Evolutionary conservation across 1,139 yeast species (phyloP), one percentile per base, ranked within the genome.

Genomic region (Wickerhamomyces sp.): DNA sequence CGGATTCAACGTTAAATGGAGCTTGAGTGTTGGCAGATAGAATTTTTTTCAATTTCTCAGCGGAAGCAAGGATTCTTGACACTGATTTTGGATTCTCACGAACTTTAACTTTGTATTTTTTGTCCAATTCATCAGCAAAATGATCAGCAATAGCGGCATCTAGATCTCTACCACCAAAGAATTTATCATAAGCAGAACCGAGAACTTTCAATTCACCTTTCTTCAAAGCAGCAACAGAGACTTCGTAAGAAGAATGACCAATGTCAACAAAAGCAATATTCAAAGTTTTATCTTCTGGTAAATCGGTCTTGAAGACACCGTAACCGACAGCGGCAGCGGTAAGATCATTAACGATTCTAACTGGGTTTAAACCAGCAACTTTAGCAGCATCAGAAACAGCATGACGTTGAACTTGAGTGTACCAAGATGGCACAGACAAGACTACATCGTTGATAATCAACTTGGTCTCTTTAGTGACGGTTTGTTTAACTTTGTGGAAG

Each of bases 281-380:
- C 70, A 84, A 81, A 57, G 91, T 83, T 64, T 82, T 84, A 53
- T 84, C 94, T 64, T 87, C 96, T 63, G 95, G 91, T 52, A 91
- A 85, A 57, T 86, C 93, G 39, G 85, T 79, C 77, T 91, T 89
- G 81, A 91, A 91, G 44, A 91, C 96, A 72, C 98, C 98, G 70
- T 91, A 93, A 51, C 96, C 95, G 49, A 93, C 96, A 51, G 96
- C 97, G 41, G 98, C 98, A 44, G 98, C 97, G 41, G 98, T 89
- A 47, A 86, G 80, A 63, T 91, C 98, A 63, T 91, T 91, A 55
- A 91, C 95, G 50, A 91, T 80, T 75, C 98, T 84, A 44, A 91
- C 96, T 42, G 98, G 96, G 78, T 91, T 91, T 60, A 91, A 76
- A 45, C 96, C 96, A 44, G 98, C 97, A 62, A 91, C 84, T 59